Percentiles rank a stretch among this genome's conserved stretches.
Conservation (phyloP, 192 early-diverging fungal species). For the Coemansia sp. region DNA sequence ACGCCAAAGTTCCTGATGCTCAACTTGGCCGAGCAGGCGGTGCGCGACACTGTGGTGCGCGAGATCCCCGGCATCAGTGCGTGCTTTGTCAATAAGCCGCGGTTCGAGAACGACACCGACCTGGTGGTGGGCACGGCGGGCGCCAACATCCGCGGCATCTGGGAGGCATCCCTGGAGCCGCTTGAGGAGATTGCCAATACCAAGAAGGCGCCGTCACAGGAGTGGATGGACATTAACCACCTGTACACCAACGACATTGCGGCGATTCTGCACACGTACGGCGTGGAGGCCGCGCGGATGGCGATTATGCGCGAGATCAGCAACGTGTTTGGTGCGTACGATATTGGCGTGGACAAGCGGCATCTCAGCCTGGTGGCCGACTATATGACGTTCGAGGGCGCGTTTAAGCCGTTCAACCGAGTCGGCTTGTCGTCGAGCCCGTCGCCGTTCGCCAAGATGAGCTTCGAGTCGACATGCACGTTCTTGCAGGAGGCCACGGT, state of each 20-base stretch:
- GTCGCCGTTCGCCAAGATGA: conserved; percentile 96
- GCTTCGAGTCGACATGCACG: conserved; percentile 91
- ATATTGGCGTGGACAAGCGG: conserved; percentile 89
- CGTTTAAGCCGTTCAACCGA: conserved; percentile 96
- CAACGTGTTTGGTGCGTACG: conserved; percentile 88
- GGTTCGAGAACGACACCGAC: conserved; percentile 72
- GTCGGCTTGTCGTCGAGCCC: conserved; percentile 89
- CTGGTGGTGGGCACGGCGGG: conserved; percentile 82
- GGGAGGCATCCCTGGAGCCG: conserved; percentile 58
- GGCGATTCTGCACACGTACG: conserved; percentile 88
- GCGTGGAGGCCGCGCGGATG: conserved; percentile 93
- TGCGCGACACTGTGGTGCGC: conserved; percentile 69
- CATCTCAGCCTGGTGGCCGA: conserved; percentile 97
- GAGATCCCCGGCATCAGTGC: conserved; percentile 80
- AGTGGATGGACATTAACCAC: conserved; percentile 77
- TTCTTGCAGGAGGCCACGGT: conserved; percentile 92
- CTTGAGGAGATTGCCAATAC: conserved; percentile 34
- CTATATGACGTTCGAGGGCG: conserved; percentile 99
- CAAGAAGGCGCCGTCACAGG: conserved; percentile 24
- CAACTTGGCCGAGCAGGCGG: conserved; percentile 73
- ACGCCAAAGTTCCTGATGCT: conserved; percentile 96
- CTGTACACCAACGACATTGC: conserved; percentile 97
- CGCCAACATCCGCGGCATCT: conserved; percentile 86
- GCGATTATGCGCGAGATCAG: conserved; percentile 92
- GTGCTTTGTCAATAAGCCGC: conserved; percentile 77